Evolutionary conservation across 2,329 filamentous ascomycete species (phyloP), one percentile per base, ranked within the genome.

Genomic region (Eutypa lata): DNA sequence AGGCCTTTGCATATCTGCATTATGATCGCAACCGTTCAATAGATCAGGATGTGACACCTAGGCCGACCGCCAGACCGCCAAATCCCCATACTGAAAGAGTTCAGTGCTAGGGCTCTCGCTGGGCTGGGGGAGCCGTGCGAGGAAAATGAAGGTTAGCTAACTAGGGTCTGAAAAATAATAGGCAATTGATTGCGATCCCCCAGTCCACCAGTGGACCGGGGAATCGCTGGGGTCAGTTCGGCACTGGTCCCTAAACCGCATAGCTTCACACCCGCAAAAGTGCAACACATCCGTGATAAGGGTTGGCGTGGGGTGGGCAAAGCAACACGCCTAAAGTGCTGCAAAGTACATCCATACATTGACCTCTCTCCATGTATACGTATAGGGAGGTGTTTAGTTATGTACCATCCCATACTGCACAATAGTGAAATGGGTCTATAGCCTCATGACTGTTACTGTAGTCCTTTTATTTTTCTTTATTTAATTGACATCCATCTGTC

Each of bases 171-270:
- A 38, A 38, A 38, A 38, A 7, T 38, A 7, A 45, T n/a, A 24
- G 42, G 42, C 42, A 45, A 45, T n/a, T 45, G 42, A 45, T 45
- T 45, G 42, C 42, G 42, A 45, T 45, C 42, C 35, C 13, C 35
- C 16, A 16, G 35, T 14, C 35, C 35, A 38, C 35, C n/a, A 38
- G 35, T 18, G 35, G 13, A 16, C 35, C 13, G 16, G 13, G 3
- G 11, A 22, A 45, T 26, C 22, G 14, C 14, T 22, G 42, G 4
- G 40, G 21, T n/a, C 22, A 14, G 19, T 16, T 45, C 42, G 42
- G 42, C 14, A 28, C 42, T 24, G 21, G 22, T 24, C 24, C 42
- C 42, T 8, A 45, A 24, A 45, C 19, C 42, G 42, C 16, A 22
- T 31, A 31, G 26, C 26, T 31, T 4, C 19, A 42, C 38, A 42